These are phyloP conservation scores for Termitomyces sp. DNA, from an alignment of 768 basidiomycete genomes.

Conservation along the genomic window DNA sequence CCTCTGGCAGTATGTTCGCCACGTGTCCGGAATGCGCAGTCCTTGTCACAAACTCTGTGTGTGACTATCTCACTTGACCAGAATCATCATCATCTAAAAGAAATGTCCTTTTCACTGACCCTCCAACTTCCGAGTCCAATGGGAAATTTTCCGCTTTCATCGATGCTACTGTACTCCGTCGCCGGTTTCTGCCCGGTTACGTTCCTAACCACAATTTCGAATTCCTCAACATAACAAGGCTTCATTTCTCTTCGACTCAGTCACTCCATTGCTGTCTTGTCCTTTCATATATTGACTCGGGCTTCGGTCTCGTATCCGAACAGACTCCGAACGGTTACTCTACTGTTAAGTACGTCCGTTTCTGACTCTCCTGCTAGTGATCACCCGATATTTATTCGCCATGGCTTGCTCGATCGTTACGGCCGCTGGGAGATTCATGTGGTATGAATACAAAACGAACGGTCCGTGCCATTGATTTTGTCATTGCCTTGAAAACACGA, in stretches of 20 bases:
- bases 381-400: no score
- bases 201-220: neutral
- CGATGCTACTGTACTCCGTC: neutral
- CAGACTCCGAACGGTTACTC: neutral
- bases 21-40: conserved; percentile 10
- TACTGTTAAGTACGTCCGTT: neutral
- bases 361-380: neutral
- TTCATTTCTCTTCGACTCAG: neutral
- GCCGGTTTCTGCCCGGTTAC: neutral
- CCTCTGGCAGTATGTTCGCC: neutral
- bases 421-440: neutral
- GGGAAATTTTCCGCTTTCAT: neutral
- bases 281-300: neutral
- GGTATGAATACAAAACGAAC: neutral
- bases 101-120: no score
- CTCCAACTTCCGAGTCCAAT: neutral
- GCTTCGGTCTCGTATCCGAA: neutral
- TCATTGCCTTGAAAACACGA: neutral
- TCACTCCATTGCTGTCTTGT: neutral
- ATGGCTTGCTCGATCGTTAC: neutral
- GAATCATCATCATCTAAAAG: neutral
- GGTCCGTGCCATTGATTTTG: neutral
- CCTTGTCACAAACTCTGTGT: neutral
- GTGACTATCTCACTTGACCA: neutral
- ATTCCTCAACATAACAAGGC: neutral